phyloP scores from a whole-genome alignment of 768 basidiomycete species.

The Pholiota microspora region DNA sequence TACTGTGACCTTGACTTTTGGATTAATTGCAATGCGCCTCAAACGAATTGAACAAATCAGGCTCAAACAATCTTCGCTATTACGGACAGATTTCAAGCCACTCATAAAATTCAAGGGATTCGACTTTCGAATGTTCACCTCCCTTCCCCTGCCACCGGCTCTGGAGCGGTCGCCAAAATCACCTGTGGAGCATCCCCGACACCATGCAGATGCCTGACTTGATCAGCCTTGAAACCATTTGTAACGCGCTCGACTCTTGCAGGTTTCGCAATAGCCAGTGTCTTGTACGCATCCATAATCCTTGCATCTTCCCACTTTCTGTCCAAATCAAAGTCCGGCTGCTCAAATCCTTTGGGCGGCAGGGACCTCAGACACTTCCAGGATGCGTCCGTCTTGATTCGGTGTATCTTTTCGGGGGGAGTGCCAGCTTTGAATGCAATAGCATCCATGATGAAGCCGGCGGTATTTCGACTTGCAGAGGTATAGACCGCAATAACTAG shows the following conservation, averaged over 20 bases:
- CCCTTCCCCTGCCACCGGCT: too few relatives aligned
- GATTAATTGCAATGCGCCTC: too few relatives aligned
- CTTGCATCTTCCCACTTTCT: slow-evolving; percentile 14
- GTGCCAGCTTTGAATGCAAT: slow-evolving; percentile 1
- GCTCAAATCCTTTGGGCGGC: slow-evolving; percentile 10
- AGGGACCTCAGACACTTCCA: slow-evolving; percentile 22
- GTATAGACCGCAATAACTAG: slow-evolving; percentile 10
- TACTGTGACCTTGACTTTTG: too few relatives aligned
- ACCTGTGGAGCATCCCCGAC: not conserved
- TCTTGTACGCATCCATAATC: not conserved
- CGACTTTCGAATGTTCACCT: too few relatives aligned
- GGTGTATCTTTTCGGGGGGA: not conserved
- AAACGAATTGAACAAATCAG: too few relatives aligned
- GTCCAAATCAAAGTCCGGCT: slow-evolving; percentile 19
- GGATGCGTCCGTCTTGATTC: slow-evolving; percentile 14
- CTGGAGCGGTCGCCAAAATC: not conserved
- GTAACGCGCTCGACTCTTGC: not conserved
- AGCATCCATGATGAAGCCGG: slow-evolving; percentile 3
- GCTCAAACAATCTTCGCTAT: too few relatives aligned
- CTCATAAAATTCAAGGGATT: too few relatives aligned
- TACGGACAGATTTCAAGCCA: too few relatives aligned
- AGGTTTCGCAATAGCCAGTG: not conserved
- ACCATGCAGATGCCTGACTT: not conserved
- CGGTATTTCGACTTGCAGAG: not conserved
- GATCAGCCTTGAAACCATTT: not conserved